These are phyloP conservation scores for Apostasia shenzhenica DNA, from an alignment of 106 monocot genomes.

Conservation along the genomic window DNA sequence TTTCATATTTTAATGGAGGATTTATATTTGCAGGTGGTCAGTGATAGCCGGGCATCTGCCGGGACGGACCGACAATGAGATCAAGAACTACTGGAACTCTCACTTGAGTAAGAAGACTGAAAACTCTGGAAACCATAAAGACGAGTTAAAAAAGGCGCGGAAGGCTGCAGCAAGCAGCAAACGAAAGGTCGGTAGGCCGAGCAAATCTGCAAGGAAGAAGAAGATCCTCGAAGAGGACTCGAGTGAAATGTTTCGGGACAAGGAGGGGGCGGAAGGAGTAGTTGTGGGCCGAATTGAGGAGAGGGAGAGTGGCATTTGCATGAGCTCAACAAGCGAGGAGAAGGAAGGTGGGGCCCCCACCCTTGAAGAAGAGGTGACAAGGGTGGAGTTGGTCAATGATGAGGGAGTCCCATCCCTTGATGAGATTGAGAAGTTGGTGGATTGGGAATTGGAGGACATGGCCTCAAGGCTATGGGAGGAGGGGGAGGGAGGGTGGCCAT, in stretches of 20 bases:
- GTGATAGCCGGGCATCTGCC: slow-evolving; percentile 10
- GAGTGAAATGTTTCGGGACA: not conserved
- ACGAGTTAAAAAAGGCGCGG: not conserved
- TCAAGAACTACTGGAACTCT: slow-evolving; percentile 10
- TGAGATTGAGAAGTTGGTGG: not conserved
- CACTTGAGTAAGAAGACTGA: slow-evolving; percentile 6
- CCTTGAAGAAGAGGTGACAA: not conserved
- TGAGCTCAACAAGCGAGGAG: not conserved
- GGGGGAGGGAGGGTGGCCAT: too few relatives aligned
- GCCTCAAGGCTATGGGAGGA: too few relatives aligned
- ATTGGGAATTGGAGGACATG: too few relatives aligned
- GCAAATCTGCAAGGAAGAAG: not conserved
- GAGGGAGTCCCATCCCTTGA: not conserved
- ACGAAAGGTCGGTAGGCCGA: slow-evolving; percentile 5
- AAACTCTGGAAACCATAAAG: not conserved
- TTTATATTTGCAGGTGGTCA: not conserved
- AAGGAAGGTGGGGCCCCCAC: too few relatives aligned
- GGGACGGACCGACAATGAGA: slow-evolving; percentile 6
- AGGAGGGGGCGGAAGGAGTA: not conserved
- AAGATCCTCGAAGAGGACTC: not conserved
- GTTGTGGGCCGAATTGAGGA: not conserved
- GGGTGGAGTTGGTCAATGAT: not conserved
- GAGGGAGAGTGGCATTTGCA: not conserved
- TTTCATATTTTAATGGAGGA: too few relatives aligned
- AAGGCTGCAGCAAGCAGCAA: not conserved